Evolutionary conservation across 164 flowering plant genomes (phyloP).

Genomic region (Amborella trichopoda): DNA sequence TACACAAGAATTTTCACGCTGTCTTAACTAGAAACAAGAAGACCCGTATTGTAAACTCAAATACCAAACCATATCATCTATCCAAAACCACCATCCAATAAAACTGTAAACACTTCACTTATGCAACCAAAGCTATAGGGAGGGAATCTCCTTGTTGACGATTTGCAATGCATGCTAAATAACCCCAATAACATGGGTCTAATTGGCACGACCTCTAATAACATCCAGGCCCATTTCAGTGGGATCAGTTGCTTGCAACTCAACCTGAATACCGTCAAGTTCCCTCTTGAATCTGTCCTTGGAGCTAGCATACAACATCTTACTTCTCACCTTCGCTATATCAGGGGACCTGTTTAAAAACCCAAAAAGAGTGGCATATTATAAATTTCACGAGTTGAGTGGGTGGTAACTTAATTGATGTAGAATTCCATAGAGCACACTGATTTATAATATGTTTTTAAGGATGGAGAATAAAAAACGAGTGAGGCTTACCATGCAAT

Average conservation of each 20-base stretch:
- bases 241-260: constrained; percentile 49
- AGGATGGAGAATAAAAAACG: too few species aligned
- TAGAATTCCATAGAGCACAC: too few species aligned
- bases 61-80: constrained; percentile 18
- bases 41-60: constrained; percentile 16
- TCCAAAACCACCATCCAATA: constrained; percentile 31
- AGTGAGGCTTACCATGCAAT: constrained; percentile 66
- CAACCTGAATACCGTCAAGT: constrained; percentile 50
- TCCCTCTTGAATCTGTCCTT: constrained; percentile 53
- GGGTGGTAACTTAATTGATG: too few species aligned
- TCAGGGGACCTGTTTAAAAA: constrained; percentile 42
- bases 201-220: constrained; percentile 32
- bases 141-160: constrained; percentile 11
- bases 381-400: neutral
- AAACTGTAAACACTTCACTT: constrained; percentile 31
- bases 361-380: too few species aligned
- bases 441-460: too few species aligned
- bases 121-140: constrained; percentile 14
- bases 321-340: constrained; percentile 41
- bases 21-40: too few species aligned
- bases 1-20: too few species aligned
- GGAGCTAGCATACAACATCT: constrained; percentile 52
- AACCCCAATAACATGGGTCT: neutral
- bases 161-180: constrained; percentile 10
- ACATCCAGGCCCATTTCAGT: constrained; percentile 49